Conservation (phyloP, 2,329 filamentous ascomycete genomes). For the Aspergillus sojae region DNA sequence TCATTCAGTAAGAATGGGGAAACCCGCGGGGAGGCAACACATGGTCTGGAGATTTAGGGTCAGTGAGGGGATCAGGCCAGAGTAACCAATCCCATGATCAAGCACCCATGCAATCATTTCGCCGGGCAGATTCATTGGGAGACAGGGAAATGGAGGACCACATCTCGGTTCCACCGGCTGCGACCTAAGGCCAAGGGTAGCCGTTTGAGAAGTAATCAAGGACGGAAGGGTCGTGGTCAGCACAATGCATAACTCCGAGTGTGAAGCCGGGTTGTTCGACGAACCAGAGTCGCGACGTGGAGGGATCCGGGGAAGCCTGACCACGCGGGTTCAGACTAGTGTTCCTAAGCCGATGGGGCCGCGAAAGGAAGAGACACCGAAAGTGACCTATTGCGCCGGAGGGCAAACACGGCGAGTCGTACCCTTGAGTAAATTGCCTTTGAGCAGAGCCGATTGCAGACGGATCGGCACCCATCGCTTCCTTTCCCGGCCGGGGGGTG, state of each 20-base stretch:
- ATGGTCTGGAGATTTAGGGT: slow-evolving; percentile 6
- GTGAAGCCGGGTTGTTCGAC: slow-evolving; percentile 6
- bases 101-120: neutral
- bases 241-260: neutral
- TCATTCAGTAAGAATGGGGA: slow-evolving; percentile 7
- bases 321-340: slow-evolving; percentile 10
- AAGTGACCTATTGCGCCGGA: slow-evolving; percentile 6
- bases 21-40: slow-evolving; percentile 7
- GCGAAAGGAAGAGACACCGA: slow-evolving; percentile 1
- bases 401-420: slow-evolving; percentile 1
- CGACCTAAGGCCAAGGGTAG: slow-evolving; percentile 12
- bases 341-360: slow-evolving; percentile 1
- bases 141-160: neutral
- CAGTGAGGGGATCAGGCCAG: slow-evolving; percentile 5
- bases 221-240: slow-evolving; percentile 1
- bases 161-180: slow-evolving; percentile 15
- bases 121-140: neutral
- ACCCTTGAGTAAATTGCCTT: neutral
- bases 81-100: neutral
- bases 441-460: slow-evolving; percentile 12
- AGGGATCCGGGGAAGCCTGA: slow-evolving; percentile 16
- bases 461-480: slow-evolving; percentile 13
- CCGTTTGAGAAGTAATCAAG: slow-evolving; percentile 2
- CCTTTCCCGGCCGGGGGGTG: slow-evolving; percentile 15
- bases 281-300: slow-evolving; percentile 12